Evolutionary conservation across 768 basidiomycete genomes (phyloP), one percentile per base, ranked within the genome.

Genomic region (Porpolomopsis calyptriformis): DNA sequence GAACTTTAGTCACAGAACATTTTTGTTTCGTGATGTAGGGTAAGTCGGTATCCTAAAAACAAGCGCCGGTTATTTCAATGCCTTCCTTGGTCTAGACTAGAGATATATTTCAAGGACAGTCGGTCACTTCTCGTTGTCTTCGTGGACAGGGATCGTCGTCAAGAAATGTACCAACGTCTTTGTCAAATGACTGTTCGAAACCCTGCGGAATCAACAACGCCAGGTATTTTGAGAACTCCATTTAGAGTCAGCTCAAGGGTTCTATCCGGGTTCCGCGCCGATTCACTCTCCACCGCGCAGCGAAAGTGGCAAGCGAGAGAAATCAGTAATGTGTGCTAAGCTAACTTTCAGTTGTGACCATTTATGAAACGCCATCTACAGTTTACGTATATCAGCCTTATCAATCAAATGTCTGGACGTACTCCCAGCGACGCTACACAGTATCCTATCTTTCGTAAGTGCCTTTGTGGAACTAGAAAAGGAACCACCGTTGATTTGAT

Each of bases 381-480:
- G 90, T 94, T 89, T 60, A 82, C 86, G 1, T 94, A 93, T 61
- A 64, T 94, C 41, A 83, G 85, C 50, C 78, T 96, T 46, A 65
- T 96, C 45, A 96, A 96, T 54, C 90, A 94, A 59, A 75, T 88
- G 18, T 93, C 92, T 2, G 91, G 92, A 35, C 76, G 92, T 18
- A 96, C 92, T 2, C 90, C 91, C 1, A 90, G 84, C 56, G 92
- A 96, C 66, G 89, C 92, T 8, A 94, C 93, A 0, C 90, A 93
- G 54, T 96, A 92, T 62, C 92, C 91, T 0, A 78, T 94, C 6
- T 92, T 89, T 52, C 87, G 86, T 88, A 55, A 41, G 84, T 62
- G 34, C 33, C 5, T 9, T 27, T 9, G 40, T 51, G 24, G 8
- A 24, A 19, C 43, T 12, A 29, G 46, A 14, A 25, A 23, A 19